Conservation (phyloP, 352 stramenopile genomes). For the Plasmopara halstedii region DNA sequence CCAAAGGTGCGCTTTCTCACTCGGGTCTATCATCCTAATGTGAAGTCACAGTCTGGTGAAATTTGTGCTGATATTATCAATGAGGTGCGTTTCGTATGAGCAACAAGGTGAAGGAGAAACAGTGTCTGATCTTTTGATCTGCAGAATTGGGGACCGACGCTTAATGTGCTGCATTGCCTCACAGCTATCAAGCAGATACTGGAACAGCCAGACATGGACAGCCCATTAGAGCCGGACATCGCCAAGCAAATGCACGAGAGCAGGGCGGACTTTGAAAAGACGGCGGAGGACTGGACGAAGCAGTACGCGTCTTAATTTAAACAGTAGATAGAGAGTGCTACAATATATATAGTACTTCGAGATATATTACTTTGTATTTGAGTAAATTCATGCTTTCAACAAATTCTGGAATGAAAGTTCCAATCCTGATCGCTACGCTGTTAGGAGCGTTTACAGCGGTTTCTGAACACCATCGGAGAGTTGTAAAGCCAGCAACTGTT, state of each 20-base stretch:
- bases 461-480: conserved; percentile 2
- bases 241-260: conserved; percentile 91
- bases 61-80: conserved; percentile 95
- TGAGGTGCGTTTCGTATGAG: conserved; percentile 32
- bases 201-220: conserved; percentile 91
- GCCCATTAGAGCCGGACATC: conserved; percentile 94
- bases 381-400: no score
- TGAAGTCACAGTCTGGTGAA: conserved; percentile 93
- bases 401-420: conserved; percentile 3
- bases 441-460: conserved; percentile 1
- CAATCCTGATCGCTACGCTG: conserved; percentile 4
- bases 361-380: no score
- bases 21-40: conserved; percentile 95
- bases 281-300: conserved; percentile 89
- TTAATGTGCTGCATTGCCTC: conserved; percentile 91
- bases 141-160: conserved; percentile 93
- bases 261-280: conserved; percentile 90
- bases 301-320: conserved; percentile 76
- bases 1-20: conserved; percentile 91
- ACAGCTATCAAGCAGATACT: conserved; percentile 93
- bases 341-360: background rate
- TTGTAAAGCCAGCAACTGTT: conserved; percentile 29
- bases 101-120: background rate
- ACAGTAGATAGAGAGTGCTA: background rate
- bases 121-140: background rate